phyloP scores from a whole-genome alignment of 2,329 filamentous ascomycete genomes.

The Didymella sp. region DNA sequence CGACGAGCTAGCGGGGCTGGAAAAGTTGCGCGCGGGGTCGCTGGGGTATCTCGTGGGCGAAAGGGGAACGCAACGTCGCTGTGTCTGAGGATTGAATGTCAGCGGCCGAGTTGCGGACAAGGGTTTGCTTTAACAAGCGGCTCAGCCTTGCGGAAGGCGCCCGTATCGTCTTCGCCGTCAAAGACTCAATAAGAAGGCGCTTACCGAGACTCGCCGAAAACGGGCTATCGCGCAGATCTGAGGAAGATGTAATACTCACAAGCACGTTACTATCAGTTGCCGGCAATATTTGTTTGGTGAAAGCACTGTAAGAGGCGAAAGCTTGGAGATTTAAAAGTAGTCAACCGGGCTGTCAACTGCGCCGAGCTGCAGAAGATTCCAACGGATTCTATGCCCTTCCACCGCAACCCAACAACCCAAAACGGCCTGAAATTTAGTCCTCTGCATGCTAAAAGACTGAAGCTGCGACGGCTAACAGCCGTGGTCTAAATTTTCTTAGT shows the following conservation, averaged over 20 bases:
- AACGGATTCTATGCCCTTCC: slow-evolving; percentile 46
- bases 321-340: slow-evolving; percentile 45
- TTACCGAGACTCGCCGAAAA: slow-evolving; percentile 29
- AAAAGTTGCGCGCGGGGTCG: slow-evolving; percentile 28
- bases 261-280: slow-evolving; percentile 10
- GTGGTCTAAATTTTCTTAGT: neutral
- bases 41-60: slow-evolving; percentile 15
- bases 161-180: slow-evolving; percentile 16
- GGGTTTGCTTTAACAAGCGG: slow-evolving; percentile 24
- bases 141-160: slow-evolving; percentile 28
- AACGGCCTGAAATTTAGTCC: slow-evolving; percentile 19
- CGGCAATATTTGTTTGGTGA: slow-evolving; percentile 16
- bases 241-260: slow-evolving; percentile 11
- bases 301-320: slow-evolving; percentile 22
- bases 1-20: slow-evolving; percentile 38
- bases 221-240: slow-evolving; percentile 4
- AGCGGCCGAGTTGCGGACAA: slow-evolving; percentile 23
- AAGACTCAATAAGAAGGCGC: slow-evolving; percentile 20
- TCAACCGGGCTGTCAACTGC: slow-evolving; percentile 42
- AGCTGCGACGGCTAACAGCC: slow-evolving; percentile 1
- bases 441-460: slow-evolving; percentile 22
- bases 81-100: slow-evolving; percentile 21
- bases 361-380: slow-evolving; percentile 48
- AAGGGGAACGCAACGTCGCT: slow-evolving; percentile 15
- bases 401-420: slow-evolving; percentile 40